Evolutionary conservation across 2,329 filamentous ascomycete species (phyloP).

Genomic region (Cercospora zeina): DNA sequence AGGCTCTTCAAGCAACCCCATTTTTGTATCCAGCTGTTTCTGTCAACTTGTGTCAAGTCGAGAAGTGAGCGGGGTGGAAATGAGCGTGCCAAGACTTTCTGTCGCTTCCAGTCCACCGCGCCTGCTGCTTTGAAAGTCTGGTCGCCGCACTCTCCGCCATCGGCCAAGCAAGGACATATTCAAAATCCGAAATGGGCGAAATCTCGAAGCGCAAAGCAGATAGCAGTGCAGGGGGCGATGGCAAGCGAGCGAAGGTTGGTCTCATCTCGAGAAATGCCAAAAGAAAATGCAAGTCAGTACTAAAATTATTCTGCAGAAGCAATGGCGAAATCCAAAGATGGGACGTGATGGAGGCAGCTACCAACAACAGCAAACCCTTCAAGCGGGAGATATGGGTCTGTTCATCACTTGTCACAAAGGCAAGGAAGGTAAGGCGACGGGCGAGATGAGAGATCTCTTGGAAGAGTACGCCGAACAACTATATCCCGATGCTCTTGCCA

Average conservation of each 20-base stretch:
- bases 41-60: not conserved
- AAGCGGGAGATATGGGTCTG: constrained; percentile 70
- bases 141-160: constrained; percentile 3
- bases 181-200: constrained; percentile 7
- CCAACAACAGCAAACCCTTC: constrained; percentile 47
- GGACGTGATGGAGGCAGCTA: constrained; percentile 32
- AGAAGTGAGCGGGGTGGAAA: not conserved
- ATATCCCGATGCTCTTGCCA: constrained; percentile 45
- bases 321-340: constrained; percentile 46
- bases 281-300: not conserved
- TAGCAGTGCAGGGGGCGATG: not conserved
- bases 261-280: no score
- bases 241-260: constrained; percentile 9
- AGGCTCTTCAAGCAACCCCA: not conserved
- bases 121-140: constrained; percentile 6
- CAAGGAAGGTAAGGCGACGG: constrained; percentile 68
- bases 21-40: not conserved
- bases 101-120: not conserved
- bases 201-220: constrained; percentile 17
- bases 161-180: not conserved
- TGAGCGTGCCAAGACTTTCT: constrained; percentile 2
- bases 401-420: constrained; percentile 76
- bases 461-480: constrained; percentile 64
- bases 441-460: constrained; percentile 67
- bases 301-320: constrained; percentile 34